Percentiles rank a stretch among this genome's conserved stretches.
Evolutionary conservation across 257 asterid genomes (phyloP).

Genomic region (Avicennia marina): DNA sequence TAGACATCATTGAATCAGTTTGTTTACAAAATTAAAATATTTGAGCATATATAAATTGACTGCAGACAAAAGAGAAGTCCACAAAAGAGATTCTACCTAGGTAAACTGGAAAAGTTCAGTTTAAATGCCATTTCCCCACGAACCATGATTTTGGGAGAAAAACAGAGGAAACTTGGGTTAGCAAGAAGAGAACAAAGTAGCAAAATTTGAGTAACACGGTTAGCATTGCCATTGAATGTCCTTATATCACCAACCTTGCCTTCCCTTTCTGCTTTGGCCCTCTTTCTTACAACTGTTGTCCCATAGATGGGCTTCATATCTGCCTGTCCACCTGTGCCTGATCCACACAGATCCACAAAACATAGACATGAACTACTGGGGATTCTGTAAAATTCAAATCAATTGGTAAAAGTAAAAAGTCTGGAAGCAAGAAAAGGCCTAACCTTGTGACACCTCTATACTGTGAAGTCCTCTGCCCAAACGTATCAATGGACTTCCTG

Average conservation of each 20-base stretch:
- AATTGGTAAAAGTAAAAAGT: no score
- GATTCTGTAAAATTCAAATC: no score
- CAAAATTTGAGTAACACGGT: background rate
- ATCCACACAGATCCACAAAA: background rate
- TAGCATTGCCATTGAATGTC: no score
- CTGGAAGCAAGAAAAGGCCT: no score
- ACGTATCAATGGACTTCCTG: constrained; percentile 87
- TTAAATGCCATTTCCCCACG: constrained; percentile 26
- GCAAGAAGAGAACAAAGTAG: no score
- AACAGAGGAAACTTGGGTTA: constrained; percentile 4
- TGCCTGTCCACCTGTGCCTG: constrained; percentile 99
- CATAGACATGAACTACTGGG: no score
- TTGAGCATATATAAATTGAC: no score
- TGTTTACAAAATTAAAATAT: no score
- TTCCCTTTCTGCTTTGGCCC: constrained; percentile 96
- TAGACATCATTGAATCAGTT: no score
- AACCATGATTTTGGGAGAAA: constrained; percentile 22
- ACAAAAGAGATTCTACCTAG: constrained; percentile 60
- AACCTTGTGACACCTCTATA: constrained; percentile 97
- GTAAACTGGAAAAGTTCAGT: constrained; percentile 54
- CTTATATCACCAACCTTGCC: constrained; percentile 93
- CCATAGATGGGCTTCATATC: constrained; percentile 99
- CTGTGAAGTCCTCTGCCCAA: constrained; percentile 94
- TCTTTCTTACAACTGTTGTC: constrained; percentile 97
- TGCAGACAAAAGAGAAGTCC: no score